phyloP scores from a whole-genome alignment of 2,329 filamentous ascomycete genomes.

The Davidsoniella eucalypti region DNA sequence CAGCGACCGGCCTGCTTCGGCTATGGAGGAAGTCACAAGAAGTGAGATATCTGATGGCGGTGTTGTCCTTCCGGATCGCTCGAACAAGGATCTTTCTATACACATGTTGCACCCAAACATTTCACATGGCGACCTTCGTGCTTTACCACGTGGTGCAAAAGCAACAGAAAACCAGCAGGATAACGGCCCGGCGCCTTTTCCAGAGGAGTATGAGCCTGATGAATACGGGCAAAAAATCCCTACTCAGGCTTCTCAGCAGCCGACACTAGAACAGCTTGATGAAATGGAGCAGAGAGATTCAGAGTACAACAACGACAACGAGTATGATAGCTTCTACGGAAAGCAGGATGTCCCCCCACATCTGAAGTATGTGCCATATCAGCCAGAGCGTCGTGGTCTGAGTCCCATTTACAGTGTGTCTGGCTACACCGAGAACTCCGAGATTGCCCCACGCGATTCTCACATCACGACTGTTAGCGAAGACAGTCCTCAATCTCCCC shows the following conservation, averaged over 20 bases:
- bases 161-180: slow-evolving; percentile 14
- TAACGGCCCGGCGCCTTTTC: slow-evolving; percentile 19
- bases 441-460: slow-evolving; percentile 38
- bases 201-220: slow-evolving; percentile 32
- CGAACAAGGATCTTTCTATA: slow-evolving; percentile 20
- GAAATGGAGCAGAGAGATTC: slow-evolving; percentile 21
- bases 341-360: slow-evolving; percentile 48
- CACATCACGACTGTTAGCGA: slow-evolving; percentile 31
- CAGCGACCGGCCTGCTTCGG: slow-evolving; percentile 55
- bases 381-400: slow-evolving; percentile 51
- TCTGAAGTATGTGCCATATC: slow-evolving; percentile 50
- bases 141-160: slow-evolving; percentile 28
- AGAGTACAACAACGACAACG: slow-evolving; percentile 8
- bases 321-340: slow-evolving; percentile 31
- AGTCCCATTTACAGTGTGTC: slow-evolving; percentile 90
- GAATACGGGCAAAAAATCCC: slow-evolving; percentile 27
- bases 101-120: slow-evolving; percentile 52
- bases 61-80: slow-evolving; percentile 20
- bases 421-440: slow-evolving; percentile 51
- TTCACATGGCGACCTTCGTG: slow-evolving; percentile 41
- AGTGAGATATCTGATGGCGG: slow-evolving; percentile 48
- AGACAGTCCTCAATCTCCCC: slow-evolving; percentile 38
- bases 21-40: slow-evolving; percentile 40
- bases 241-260: slow-evolving; percentile 13
- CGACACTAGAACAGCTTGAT: slow-evolving; percentile 26